Evolutionary conservation across 2,329 filamentous ascomycete genomes (phyloP).

Genomic region (Daldinia sp.): DNA sequence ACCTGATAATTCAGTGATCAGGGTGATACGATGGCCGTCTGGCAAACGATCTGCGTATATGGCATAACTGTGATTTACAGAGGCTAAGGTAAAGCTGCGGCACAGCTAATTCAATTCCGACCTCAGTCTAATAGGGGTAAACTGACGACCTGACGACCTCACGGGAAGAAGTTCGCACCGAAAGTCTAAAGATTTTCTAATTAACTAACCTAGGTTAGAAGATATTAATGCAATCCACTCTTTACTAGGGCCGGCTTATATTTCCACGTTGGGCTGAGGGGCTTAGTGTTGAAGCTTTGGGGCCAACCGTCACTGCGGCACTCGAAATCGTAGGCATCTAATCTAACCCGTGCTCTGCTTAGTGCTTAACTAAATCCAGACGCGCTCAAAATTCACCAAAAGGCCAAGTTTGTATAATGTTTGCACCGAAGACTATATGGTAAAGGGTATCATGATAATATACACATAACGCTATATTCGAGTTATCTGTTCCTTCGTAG

Average conservation of each 20-base stretch:
- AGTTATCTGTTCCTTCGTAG: background rate
- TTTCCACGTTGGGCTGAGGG: constrained; percentile 12
- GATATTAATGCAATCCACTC: background rate
- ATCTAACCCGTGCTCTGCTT: background rate
- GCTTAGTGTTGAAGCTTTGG: background rate
- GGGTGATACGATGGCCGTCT: background rate
- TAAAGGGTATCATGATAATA: background rate
- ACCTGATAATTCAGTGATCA: background rate
- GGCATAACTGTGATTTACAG: background rate
- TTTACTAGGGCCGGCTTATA: constrained; percentile 7
- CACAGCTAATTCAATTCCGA: constrained; percentile 4
- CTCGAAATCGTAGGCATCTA: background rate
- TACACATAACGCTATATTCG: background rate
- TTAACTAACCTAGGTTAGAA: too few relatives aligned
- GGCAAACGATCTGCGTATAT: background rate
- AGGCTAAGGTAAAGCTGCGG: constrained; percentile 11
- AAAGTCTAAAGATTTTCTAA: background rate
- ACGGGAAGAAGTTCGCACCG: background rate
- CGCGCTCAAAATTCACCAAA: background rate
- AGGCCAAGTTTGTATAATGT: background rate
- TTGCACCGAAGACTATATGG: background rate
- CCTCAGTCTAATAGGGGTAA: background rate
- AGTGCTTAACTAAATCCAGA: background rate
- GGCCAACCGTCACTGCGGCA: background rate
- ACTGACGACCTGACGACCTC: background rate